Evolutionary conservation across 208 protist genomes (phyloP), one percentile per base, ranked within the genome.

Genomic region (Wallacemonas rigidus): DNA sequence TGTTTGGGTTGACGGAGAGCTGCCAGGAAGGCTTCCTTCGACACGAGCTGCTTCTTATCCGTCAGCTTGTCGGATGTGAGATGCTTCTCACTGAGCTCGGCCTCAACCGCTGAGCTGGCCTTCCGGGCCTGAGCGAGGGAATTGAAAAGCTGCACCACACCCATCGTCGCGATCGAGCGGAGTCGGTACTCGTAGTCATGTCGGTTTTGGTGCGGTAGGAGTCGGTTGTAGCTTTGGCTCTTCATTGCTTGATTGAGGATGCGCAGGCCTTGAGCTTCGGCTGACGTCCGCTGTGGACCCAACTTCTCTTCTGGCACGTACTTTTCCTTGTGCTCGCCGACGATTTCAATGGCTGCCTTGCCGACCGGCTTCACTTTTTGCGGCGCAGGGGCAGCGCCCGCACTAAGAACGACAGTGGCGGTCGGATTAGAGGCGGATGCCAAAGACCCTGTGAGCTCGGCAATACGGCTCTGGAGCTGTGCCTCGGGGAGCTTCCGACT

Each of bases 181-280:
- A 97, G 86, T 17, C 88, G 85, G 65, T 94, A 95, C 71, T 97
- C 92, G 73, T 97, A 97, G 75, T 97, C 92, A 69, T 94, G 92
- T 1, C 88, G 79, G 47, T 79, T 82, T 60, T 95, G 92, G 60
- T 88, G 81, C 0, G 86, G 85, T 14, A 97, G 62, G 12, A 93
- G 71, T 7, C 83, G 81, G n/a, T 91, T 91, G 79, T 97, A 79
- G 51, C 82, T 88, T 62, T 95, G 92, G 50, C 81, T 86, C 69
- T 86, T 86, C 26, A 96, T 82, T 1, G 91, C 91, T 63, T 87
- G 85, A 68, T 87, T 81, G 48, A 96, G 76, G 26, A 94, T 83
- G 57, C 83, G 80, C 1, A 94, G 80, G 11, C 89, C 91, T 35
- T 89, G 77, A 35, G 87, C 87, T 69, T 93, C 88, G 2, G 83